These are phyloP conservation scores for Hyphopichia buzzinii DNA, from an alignment of 1,139 yeast genomes.

Conservation along the genomic window DNA sequence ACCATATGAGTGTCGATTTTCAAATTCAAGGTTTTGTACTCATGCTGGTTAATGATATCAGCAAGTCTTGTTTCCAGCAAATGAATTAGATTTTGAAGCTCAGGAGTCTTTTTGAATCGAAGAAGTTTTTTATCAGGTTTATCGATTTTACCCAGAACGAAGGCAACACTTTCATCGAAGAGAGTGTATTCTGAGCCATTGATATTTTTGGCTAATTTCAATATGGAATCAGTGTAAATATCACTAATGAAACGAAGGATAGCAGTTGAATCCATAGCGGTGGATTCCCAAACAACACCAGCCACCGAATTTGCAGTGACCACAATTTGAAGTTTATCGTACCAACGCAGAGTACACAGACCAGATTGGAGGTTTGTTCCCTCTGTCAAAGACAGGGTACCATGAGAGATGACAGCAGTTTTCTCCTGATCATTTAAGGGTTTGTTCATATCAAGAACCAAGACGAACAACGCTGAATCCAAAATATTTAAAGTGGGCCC, in stretches of 20 bases:
- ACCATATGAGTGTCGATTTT: slow-evolving; percentile 47
- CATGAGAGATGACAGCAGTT: slow-evolving; percentile 53
- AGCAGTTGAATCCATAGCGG: slow-evolving; percentile 77
- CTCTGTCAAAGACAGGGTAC: slow-evolving; percentile 54
- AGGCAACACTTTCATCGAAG: slow-evolving; percentile 45
- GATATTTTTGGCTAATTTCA: slow-evolving; percentile 68
- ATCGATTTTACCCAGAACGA: slow-evolving; percentile 33
- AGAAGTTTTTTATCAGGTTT: slow-evolving; percentile 47
- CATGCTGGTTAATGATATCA: slow-evolving; percentile 72
- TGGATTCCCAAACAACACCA: slow-evolving; percentile 72
- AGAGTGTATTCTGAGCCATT: slow-evolving; percentile 70
- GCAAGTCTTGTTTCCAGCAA: slow-evolving; percentile 74
- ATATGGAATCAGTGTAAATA: slow-evolving; percentile 69
- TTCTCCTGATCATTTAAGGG: slow-evolving; percentile 53
- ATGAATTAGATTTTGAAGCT: slow-evolving; percentile 50
- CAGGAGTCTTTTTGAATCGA: slow-evolving; percentile 50
- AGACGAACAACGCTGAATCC: slow-evolving; percentile 65
- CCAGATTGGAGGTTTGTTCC: slow-evolving; percentile 64
- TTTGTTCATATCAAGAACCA: slow-evolving; percentile 59
- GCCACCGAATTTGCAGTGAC: slow-evolving; percentile 71
- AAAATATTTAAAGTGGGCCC: slow-evolving; percentile 43
- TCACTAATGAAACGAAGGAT: slow-evolving; percentile 73
- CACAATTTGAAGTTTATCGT: slow-evolving; percentile 69
- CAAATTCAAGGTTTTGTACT: slow-evolving; percentile 44
- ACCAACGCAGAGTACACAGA: slow-evolving; percentile 77